Evolutionary conservation across 352 stramenopile genomes (phyloP), one percentile per base, ranked within the genome.

Genomic region (Pythium dissotocum): DNA sequence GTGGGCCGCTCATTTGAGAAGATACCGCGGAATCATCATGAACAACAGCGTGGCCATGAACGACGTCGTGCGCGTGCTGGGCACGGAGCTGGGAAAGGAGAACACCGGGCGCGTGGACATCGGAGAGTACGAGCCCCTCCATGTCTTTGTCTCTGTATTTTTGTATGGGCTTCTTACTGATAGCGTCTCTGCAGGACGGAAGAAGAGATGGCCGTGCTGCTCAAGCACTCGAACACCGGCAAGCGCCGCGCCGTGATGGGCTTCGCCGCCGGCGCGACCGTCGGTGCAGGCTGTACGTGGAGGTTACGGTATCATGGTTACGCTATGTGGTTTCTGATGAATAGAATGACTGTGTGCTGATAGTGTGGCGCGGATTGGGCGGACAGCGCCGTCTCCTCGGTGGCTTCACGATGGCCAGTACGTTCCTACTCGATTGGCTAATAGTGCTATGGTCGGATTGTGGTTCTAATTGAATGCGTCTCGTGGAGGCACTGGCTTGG

Each of bases 31-130:
- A 24, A 33, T 30, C 13, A 63, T 4, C 38, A 74, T 70, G 68
- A 26, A 16, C 14, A 55, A 62, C 32, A 64, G n/a, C 36, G 71
- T 70, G 46, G 70, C 76, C 24, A 58, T 85, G 66, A 84, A 93
- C 75, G 81, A 90, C 48, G 79, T 83, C 55, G 85, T 93, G 62
- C 79, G 80, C 65, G 79, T 88, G 70, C 75, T 93, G 48, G 81
- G 77, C 64, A 73, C 61, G 7, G 80, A 93, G 68, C 78, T 93
- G 67, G 60, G 76, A 57, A 81, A 83, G 64, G 69, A 78, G 62
- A 70, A 78, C 44, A 75, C 80, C 54, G 72, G 80, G 40, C 78
- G 58, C 18, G 64, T 82, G 42, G 65, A 79, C 55, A 80, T 93
- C 38, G 82, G 82, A 67, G 80, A 76, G 84, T 90, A 80, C 51